These are phyloP conservation scores for Wallacemonas sp. DNA, from an alignment of 208 protist genomes.

Conservation along the genomic window DNA sequence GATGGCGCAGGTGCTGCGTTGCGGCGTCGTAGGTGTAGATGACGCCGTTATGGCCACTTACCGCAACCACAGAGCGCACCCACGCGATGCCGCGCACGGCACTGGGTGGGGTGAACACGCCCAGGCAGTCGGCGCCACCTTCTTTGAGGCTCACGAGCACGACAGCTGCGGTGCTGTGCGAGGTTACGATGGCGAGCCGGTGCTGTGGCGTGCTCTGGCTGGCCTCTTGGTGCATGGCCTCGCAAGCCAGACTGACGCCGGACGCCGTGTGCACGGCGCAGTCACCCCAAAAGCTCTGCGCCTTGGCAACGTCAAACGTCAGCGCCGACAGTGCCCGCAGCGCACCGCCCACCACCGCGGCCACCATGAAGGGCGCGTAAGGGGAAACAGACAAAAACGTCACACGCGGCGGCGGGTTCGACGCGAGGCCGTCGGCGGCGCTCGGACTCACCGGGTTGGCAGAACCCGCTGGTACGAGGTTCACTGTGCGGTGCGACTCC, in stretches of 20 bases:
- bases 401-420: background rate
- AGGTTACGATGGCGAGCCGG: background rate
- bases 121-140: background rate
- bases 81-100: background rate
- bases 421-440: background rate
- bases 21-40: constrained; percentile 3
- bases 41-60: background rate
- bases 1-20: background rate
- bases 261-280: background rate
- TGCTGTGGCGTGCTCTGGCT: background rate
- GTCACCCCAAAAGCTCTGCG: background rate
- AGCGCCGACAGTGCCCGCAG: background rate
- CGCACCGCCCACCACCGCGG: background rate
- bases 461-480: background rate
- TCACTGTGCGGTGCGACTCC: constrained; percentile 20
- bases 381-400: constrained; percentile 1
- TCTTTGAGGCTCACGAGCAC: background rate
- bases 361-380: constrained; percentile 1
- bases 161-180: background rate
- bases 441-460: too few species aligned
- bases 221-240: constrained; percentile 1
- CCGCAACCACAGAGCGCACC: background rate
- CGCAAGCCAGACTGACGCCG: background rate
- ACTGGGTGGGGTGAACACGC: background rate
- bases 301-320: background rate